Evolutionary conservation across 495 filamentous ascomycete species (phyloP).

Genomic region (Neurospora discreta): DNA sequence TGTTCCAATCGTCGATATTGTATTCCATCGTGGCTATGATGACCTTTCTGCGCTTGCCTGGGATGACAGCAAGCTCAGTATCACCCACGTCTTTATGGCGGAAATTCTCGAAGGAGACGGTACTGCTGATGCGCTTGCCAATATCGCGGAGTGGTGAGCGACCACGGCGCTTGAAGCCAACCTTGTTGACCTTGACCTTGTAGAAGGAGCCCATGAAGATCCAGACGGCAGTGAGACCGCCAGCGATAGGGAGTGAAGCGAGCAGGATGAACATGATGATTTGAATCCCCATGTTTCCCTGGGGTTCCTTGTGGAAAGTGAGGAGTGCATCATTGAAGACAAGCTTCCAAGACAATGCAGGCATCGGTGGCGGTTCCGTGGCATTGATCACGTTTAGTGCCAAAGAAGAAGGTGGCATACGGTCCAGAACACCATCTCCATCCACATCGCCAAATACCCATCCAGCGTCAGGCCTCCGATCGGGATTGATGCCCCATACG

Average conservation of each 20-base stretch:
- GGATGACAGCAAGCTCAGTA: conserved; percentile 49
- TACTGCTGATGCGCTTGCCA: conserved; percentile 13
- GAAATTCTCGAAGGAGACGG: conserved; percentile 12
- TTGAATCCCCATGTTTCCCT: conserved; percentile 45
- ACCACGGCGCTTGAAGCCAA: conserved; percentile 41
- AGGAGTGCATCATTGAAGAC: conserved; percentile 38
- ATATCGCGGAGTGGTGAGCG: conserved; percentile 13
- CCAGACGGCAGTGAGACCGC: conserved; percentile 43
- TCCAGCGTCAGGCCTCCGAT: conserved; percentile 48
- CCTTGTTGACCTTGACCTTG: conserved; percentile 47
- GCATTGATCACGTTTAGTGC: conserved; percentile 45
- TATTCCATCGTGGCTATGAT: conserved; percentile 64
- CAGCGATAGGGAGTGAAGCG: conserved; percentile 32
- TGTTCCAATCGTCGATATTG: conserved; percentile 60
- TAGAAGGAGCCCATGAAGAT: conserved; percentile 55
- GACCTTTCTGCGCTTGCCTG: conserved; percentile 42
- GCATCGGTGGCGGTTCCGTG: conserved; percentile 40
- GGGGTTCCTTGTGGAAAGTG: conserved; percentile 40
- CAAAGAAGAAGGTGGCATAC: conserved; percentile 47
- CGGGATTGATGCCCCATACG: conserved; percentile 53
- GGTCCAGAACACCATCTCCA: conserved; percentile 46
- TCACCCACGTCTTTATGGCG: conserved; percentile 48
- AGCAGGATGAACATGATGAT: conserved; percentile 48
- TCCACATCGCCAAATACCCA: conserved; percentile 51
- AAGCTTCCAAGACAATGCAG: conserved; percentile 46